phyloP scores from a whole-genome alignment of 1,284 basidiomycete species.

The Meira miltonrushii region DNA sequence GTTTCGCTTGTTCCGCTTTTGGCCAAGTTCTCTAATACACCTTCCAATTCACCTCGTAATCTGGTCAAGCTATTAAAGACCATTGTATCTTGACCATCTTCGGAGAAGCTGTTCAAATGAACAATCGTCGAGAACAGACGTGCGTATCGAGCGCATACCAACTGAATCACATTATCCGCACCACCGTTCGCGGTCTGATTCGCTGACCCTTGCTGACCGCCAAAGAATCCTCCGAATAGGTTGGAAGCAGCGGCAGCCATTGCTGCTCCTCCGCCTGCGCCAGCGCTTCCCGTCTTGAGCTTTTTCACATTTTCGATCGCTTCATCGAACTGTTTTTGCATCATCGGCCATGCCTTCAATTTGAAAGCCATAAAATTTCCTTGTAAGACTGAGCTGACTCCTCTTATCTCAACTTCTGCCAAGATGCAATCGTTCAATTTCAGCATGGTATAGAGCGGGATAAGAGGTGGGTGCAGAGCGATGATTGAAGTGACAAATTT shows the following conservation, averaged over 20 bases:
- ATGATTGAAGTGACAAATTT: conserved; percentile 28
- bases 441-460: conserved; percentile 29
- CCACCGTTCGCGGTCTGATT: neutral
- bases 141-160: conserved; percentile 6
- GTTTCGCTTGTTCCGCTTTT: neutral
- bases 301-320: conserved; percentile 26
- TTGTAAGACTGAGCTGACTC: conserved; percentile 24
- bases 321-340: conserved; percentile 34
- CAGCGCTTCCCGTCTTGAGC: neutral
- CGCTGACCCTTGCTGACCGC: neutral
- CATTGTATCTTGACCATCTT: conserved; percentile 7
- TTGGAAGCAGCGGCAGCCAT: neutral
- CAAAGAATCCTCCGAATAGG: neutral
- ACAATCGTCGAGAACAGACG: conserved; percentile 6
- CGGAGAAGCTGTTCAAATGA: neutral
- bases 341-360: conserved; percentile 31
- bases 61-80: conserved; percentile 1
- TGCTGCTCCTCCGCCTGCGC: conserved; percentile 11
- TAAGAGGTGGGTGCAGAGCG: conserved; percentile 16
- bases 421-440: conserved; percentile 28
- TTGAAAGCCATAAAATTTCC: conserved; percentile 36
- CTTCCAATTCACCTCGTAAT: conserved; percentile 1
- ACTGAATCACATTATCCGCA: neutral
- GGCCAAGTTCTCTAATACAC: neutral
- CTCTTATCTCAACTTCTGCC: conserved; percentile 16